Evolutionary conservation across 2,329 filamentous ascomycete species (phyloP).

Genomic region (Rachicladosporium sp.): DNA sequence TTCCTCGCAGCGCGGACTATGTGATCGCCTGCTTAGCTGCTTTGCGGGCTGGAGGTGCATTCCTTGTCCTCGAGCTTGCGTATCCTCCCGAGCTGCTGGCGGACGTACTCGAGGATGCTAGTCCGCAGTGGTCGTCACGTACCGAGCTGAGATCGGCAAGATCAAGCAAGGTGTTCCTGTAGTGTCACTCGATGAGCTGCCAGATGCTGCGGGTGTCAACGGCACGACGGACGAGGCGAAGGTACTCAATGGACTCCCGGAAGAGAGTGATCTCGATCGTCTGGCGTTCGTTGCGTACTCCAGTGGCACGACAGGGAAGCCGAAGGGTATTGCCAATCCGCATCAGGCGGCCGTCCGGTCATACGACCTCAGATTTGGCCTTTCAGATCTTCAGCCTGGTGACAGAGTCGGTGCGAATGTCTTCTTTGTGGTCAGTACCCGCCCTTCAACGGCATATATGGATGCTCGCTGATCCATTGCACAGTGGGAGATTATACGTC

Average conservation of each 20-base stretch:
- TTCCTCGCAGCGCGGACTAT: slow-evolving; percentile 65
- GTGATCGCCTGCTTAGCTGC: slow-evolving; percentile 70
- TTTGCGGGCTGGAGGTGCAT: slow-evolving; percentile 65
- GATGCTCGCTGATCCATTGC: background rate
- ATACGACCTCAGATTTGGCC: slow-evolving; percentile 57
- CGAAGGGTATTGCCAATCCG: slow-evolving; percentile 73
- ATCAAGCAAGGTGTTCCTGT: slow-evolving; percentile 52
- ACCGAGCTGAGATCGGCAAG: slow-evolving; percentile 50
- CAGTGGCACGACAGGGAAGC: slow-evolving; percentile 63
- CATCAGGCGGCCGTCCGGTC: slow-evolving; percentile 62
- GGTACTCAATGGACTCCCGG: slow-evolving; percentile 8
- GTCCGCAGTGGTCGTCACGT: slow-evolving; percentile 60
- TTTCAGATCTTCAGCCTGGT: slow-evolving; percentile 57
- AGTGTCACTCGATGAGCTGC: slow-evolving; percentile 49
- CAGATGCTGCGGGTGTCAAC: slow-evolving; percentile 6
- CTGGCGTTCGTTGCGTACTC: slow-evolving; percentile 73
- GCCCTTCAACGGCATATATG: too few relatives aligned
- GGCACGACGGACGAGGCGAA: slow-evolving; percentile 21
- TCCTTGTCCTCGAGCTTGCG: slow-evolving; percentile 66
- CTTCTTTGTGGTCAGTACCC: slow-evolving; percentile 49
- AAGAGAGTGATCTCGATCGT: slow-evolving; percentile 56
- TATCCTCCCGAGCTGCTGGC: slow-evolving; percentile 63
- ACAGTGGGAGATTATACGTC: slow-evolving; percentile 65
- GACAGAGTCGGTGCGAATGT: slow-evolving; percentile 80
- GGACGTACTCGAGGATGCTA: slow-evolving; percentile 66